Percentiles rank a stretch among this genome's conserved stretches.
phyloP scores from a whole-genome alignment of 1,284 basidiomycete genomes.

The Papiliotrema flavescens region DNA sequence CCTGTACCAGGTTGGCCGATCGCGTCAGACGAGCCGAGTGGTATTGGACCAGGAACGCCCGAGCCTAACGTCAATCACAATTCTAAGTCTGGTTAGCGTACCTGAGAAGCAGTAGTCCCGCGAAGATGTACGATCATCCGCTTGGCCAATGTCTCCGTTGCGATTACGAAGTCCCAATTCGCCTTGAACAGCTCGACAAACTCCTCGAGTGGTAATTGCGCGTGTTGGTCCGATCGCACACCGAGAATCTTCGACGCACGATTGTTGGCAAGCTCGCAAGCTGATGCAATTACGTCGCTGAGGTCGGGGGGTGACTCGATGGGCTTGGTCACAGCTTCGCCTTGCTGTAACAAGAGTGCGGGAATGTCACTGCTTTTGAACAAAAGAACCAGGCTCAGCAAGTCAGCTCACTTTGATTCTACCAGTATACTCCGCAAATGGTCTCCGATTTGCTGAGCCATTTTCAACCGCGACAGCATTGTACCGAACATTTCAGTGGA shows the following conservation, averaged over 20 bases:
- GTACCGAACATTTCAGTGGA: constrained; percentile 62
- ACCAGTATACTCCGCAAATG: constrained; percentile 63
- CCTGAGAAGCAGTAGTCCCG: constrained; percentile 76
- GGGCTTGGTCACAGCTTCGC: not conserved
- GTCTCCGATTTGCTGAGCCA: constrained; percentile 63
- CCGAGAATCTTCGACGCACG: constrained; percentile 73
- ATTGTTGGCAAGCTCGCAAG: constrained; percentile 78
- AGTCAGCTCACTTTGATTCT: not conserved
- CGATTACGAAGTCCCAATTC: constrained; percentile 84
- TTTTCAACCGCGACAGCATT: constrained; percentile 67
- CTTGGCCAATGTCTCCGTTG: constrained; percentile 76
- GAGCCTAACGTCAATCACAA: constrained; percentile 58
- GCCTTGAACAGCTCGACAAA: constrained; percentile 81
- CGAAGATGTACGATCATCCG: constrained; percentile 89
- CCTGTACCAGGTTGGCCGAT: constrained; percentile 75
- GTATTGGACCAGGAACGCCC: constrained; percentile 78
- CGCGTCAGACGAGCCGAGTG: constrained; percentile 77
- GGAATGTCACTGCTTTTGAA: not conserved
- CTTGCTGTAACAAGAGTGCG: not conserved
- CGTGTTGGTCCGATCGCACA: constrained; percentile 73
- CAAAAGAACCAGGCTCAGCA: not conserved
- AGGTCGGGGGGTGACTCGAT: constrained; percentile 53
- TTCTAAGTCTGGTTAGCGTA: constrained; percentile 33
- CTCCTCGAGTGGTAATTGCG: constrained; percentile 63
- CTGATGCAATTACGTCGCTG: constrained; percentile 72